Base-by-base conservation (phyloP, 352 stramenopile species). In the Phytophthora tentaculata region DNA sequence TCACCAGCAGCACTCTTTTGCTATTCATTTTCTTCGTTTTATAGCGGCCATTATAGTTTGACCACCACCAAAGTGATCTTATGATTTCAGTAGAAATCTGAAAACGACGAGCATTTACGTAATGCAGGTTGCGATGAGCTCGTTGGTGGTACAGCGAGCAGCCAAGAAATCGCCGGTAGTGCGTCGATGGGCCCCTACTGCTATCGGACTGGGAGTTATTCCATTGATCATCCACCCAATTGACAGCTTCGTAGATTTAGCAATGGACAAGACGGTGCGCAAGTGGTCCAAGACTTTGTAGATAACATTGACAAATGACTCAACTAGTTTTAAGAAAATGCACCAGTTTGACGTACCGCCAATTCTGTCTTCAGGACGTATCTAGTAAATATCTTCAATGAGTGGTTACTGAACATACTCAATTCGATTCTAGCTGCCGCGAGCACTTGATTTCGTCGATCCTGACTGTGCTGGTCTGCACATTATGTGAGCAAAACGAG, bases 191-290 rank as follows among this genome's bases (percentile, higher is more conserved):
- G 69, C 81, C 2, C 86, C 88, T 14, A 97, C 89, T n/a, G 84
- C 77, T 12, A 73, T 93, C 28, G 89, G 91, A 1, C 67, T 97
- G 19, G 77, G 76, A 7, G 77, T 91, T 14, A 97, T 97, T 59
- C 89, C 90, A 2, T 72, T 97, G 45, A 97, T 97, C 64, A 86
- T 97, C 59, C 83, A 94, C 64, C 91, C 91, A 22, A 90, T 97
- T 43, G 90, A 97, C 75, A 52, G 68, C 41, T 74, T 90, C 8
- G 84, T 92, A 8, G 81, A 92, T 54, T 48, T 50, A 3, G 56
- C 73, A 10, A 89, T 92, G 81, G 81, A 90, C 63, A 64, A 61
- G 37, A 79, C 79, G 19, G 77, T 79, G 24, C 80, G 80, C 57
- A 76, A 85, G 49, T 88, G 80, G 83, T 62, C 75, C 2, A 64